Base-by-base conservation (phyloP, 2,329 filamentous ascomycete species). In the Tolypocladium album region DNA sequence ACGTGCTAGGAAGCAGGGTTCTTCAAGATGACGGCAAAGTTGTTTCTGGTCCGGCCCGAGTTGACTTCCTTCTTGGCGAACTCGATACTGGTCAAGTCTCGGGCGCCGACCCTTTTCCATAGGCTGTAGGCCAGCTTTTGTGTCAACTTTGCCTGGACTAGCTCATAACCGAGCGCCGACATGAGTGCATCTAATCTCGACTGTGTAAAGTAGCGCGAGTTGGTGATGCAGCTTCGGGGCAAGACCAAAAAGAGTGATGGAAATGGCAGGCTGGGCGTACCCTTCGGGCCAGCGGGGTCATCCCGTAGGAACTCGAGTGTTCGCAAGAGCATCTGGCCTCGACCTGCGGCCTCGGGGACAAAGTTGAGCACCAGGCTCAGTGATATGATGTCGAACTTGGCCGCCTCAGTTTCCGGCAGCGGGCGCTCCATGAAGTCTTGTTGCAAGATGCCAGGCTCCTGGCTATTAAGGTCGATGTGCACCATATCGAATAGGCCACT, bases 381-480 rank as follows among this genome's bases (percentile, higher is more conserved):
- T 57, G 92, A 96, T 68, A 99, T 88, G 58, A 97, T 84, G 70
- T 99, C 90, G 70, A 97, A 97, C 27, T 78, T 78, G 47, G 92
- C 86, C 0, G 76, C 72, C 7, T 82, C 77, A 27, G 80, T 72
- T 6, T 70, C 71, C 0, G 93, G 93, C 3, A 93, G 73, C 0
- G 92, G 89, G 34, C 92, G 82, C 65, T 90, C 77, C 92, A 99
- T 96, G 69, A 99, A 97, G 72, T 99, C 91, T 70, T 97, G 91
- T 72, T 95, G 86, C 60, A 86, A 71, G 65, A 99, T 99, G 0
- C 85, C 87, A 1, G 87, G 79, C 55, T 87, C 87, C 69, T 96
- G 91, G 61, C 92, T 94, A 73, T 95, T 89, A 60, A 99, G 77
- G 70, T 99, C 94, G 71, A 99, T 97, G 64, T 92, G 84, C 62